These are phyloP conservation scores for Neurospora sp. DNA, from an alignment of 495 filamentous ascomycete genomes.

Conservation along the genomic window DNA sequence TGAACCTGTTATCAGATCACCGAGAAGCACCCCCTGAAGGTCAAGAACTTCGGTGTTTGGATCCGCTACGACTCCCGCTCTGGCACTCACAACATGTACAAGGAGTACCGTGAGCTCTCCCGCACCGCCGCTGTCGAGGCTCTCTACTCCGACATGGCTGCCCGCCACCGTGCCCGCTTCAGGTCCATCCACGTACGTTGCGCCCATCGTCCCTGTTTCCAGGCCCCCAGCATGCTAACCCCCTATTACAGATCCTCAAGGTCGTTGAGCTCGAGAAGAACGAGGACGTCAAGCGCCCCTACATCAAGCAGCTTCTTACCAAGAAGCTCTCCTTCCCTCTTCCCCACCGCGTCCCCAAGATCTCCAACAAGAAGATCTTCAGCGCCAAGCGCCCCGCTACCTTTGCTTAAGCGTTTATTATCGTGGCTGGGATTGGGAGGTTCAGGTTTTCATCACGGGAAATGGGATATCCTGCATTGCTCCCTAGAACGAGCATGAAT, in stretches of 20 bases:
- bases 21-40: constrained; percentile 96
- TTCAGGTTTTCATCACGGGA: constrained; percentile 44
- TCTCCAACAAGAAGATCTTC: constrained; percentile 76
- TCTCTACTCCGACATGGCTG: constrained; percentile 99
- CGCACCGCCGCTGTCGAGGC: constrained; percentile 89
- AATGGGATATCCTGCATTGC: constrained; percentile 42
- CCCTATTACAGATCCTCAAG: constrained; percentile 69
- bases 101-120: constrained; percentile 98
- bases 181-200: constrained; percentile 90
- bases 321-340: constrained; percentile 98
- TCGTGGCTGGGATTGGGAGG: constrained; percentile 37
- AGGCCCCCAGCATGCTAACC: constrained; percentile 14
- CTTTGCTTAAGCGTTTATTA: constrained; percentile 48
- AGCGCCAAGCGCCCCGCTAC: constrained; percentile 83
- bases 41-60: constrained; percentile 99
- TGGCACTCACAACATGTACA: constrained; percentile 99
- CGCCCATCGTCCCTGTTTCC: background rate
- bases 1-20: constrained; percentile 52
- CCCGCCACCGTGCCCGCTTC: constrained; percentile 94
- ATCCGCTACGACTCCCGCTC: constrained; percentile 99
- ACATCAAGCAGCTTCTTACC: constrained; percentile 94
- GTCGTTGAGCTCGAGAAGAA: constrained; percentile 92
- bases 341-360: constrained; percentile 83
- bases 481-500: constrained; percentile 31
- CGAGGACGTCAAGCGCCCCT: constrained; percentile 88